These are phyloP conservation scores for Cryomyces minteri DNA, from an alignment of 495 filamentous ascomycete species.

Conservation along the genomic window DNA sequence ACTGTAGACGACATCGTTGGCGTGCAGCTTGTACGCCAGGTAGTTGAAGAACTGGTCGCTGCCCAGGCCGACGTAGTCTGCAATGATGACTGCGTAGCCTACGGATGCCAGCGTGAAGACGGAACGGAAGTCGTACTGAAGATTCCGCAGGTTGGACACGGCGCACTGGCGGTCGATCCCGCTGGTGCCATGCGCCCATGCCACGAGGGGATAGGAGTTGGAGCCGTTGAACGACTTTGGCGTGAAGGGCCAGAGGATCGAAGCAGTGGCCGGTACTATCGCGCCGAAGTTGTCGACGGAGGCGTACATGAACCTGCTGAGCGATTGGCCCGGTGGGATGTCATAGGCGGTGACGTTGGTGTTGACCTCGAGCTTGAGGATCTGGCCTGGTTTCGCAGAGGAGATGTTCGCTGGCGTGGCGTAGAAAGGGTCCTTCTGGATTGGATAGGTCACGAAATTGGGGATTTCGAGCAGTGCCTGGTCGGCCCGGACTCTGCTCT, in stretches of 20 bases:
- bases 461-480: background rate
- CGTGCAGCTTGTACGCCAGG: conserved; percentile 11
- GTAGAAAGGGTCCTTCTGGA: conserved; percentile 5
- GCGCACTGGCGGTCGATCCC: conserved; percentile 25
- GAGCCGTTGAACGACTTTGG: conserved; percentile 7
- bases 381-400: conserved; percentile 1
- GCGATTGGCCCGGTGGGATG: conserved; percentile 1
- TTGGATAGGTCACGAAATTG: conserved; percentile 3
- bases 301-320: conserved; percentile 24
- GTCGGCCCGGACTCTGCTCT: background rate
- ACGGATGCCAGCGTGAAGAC: conserved; percentile 27
- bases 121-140: conserved; percentile 26
- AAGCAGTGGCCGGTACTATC: conserved; percentile 29
- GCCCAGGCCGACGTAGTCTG: conserved; percentile 38
- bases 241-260: conserved; percentile 32
- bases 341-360: conserved; percentile 6
- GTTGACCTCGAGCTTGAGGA: conserved; percentile 7
- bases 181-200: conserved; percentile 35
- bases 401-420: background rate
- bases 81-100: conserved; percentile 35
- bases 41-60: conserved; percentile 26
- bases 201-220: conserved; percentile 20
- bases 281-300: conserved; percentile 27
- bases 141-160: conserved; percentile 26
- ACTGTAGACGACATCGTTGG: conserved; percentile 26